These are phyloP conservation scores for Cryphonectria nitschkei DNA, from an alignment of 2,329 filamentous ascomycete species.

Conservation along the genomic window DNA sequence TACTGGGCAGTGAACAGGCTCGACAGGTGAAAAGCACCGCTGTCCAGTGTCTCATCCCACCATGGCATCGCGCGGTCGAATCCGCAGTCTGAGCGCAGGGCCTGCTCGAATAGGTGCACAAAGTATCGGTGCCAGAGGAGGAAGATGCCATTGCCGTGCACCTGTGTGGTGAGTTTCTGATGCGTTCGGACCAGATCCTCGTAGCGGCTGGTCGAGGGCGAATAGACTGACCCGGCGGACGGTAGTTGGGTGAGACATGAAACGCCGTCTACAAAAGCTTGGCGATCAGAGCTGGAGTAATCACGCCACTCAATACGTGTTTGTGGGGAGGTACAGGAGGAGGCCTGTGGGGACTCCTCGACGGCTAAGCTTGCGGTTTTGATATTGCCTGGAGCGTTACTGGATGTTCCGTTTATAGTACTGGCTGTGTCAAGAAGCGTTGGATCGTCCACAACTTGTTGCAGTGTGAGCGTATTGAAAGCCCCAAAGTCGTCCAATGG, in stretches of 20 bases:
- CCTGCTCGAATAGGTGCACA: slow-evolving; percentile 21
- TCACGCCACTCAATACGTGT: slow-evolving; percentile 39
- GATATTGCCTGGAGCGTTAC: too few species aligned
- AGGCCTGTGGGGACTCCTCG: neutral
- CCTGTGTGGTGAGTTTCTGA: slow-evolving; percentile 38
- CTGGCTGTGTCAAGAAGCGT: neutral
- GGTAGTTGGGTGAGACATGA: slow-evolving; percentile 37
- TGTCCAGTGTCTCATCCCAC: slow-evolving; percentile 24
- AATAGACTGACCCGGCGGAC: slow-evolving; percentile 33
- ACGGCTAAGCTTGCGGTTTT: neutral
- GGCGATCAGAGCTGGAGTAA: slow-evolving; percentile 37
- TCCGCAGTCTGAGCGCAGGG: slow-evolving; percentile 19
- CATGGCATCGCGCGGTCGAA: slow-evolving; percentile 15
- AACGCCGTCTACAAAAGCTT: slow-evolving; percentile 36
- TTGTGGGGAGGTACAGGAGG: slow-evolving; percentile 5
- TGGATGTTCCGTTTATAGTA: neutral
- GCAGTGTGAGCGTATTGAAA: neutral
- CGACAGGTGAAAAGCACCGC: slow-evolving; percentile 12
- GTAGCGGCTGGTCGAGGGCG: slow-evolving; percentile 37
- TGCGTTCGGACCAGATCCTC: slow-evolving; percentile 40
- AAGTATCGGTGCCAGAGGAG: slow-evolving; percentile 21
- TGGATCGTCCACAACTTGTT: slow-evolving; percentile 3
- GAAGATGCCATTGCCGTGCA: slow-evolving; percentile 35
- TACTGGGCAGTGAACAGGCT: slow-evolving; percentile 15
- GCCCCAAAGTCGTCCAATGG: slow-evolving; percentile 7